Evolutionary conservation across 2,329 filamentous ascomycete species (phyloP), one percentile per base, ranked within the genome.

Genomic region (Microdochium bolleyi): DNA sequence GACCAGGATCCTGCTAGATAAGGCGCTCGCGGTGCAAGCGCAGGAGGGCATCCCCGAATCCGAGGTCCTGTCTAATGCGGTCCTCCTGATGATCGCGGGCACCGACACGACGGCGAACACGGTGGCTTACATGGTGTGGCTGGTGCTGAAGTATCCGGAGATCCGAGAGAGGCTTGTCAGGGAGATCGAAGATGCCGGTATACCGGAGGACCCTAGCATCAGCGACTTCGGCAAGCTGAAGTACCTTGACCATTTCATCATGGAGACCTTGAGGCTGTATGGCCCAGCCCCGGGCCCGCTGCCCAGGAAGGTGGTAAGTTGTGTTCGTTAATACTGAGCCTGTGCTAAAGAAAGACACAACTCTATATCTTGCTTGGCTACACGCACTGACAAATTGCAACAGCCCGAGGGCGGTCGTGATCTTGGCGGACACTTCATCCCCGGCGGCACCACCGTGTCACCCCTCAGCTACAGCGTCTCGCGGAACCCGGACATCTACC

Each of bases 61-160:
- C 48, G 69, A 75, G n/a, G 67, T 76, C 1, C 49, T 56, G 3
- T 55, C 58, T 11, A 70, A 76, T 49, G 74, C 74, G 0, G 63
- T 49, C 24, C 14, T 30, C 24, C 25, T 27, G 24, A 49, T 49
- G 24, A 13, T 76, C 7, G 76, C 74, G 3, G 76, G 75, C 1
- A 74, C 68, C 27, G 75, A 78, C 51, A 78, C 75, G 0, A 77
- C 75, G 0, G 71, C 75, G 1, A 63, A 68, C 14, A 71, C 72
- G 0, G 52, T 78, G 48, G 77, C 73, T 0, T 78, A 76, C 51
- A 57, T 73, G 1, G 56, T 70, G 11, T 76, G 69, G 68, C 60
- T 62, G 3, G 58, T 71, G 16, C 64, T 61, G 30, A 53, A 56
- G 22, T 52, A 61, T 10, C 61, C 62, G 0, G 38, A 53, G 0